phyloP scores from a whole-genome alignment of 2,329 filamentous ascomycete species.

The Aspergillus amoenus region DNA sequence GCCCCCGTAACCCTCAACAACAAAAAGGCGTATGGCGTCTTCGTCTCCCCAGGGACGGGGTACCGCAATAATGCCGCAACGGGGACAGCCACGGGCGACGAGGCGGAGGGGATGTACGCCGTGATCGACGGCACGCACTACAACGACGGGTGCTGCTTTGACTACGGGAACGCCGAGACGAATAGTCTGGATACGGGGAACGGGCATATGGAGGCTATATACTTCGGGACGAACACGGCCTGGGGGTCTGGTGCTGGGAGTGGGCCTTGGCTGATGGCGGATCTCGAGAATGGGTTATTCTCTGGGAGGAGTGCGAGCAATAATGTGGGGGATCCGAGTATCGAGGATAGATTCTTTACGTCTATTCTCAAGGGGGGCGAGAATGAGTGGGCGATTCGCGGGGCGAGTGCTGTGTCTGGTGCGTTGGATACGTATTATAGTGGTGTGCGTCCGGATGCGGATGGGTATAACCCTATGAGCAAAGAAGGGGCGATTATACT shows the following conservation, averaged over 20 bases:
- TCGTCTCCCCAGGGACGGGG: constrained; percentile 60
- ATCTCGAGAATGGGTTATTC: constrained; percentile 67
- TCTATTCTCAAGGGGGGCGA: constrained; percentile 57
- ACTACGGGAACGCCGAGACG: constrained; percentile 59
- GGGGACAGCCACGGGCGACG: constrained; percentile 57
- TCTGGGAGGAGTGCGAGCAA: constrained; percentile 49
- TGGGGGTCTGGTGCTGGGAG: constrained; percentile 60
- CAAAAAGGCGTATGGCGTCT: constrained; percentile 64
- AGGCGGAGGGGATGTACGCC: constrained; percentile 42
- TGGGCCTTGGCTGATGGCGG: constrained; percentile 69
- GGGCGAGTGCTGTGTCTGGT: constrained; percentile 56
- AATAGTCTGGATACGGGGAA: constrained; percentile 56
- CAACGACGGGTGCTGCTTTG: constrained; percentile 45
- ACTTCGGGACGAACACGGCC: constrained; percentile 56
- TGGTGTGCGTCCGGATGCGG: constrained; percentile 52
- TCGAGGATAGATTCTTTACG: constrained; percentile 58
- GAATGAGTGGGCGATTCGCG: constrained; percentile 60
- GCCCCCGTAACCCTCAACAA: constrained; percentile 63
- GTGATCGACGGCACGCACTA: constrained; percentile 36
- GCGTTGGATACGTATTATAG: constrained; percentile 59
- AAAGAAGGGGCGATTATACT: constrained; percentile 67
- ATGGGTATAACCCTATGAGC: constrained; percentile 61
- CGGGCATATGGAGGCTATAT: constrained; percentile 69
- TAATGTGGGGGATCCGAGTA: constrained; percentile 55
- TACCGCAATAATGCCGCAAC: constrained; percentile 60